Evolutionary conservation across 305 asterid genomes (phyloP).

Genomic region (Solanum hybrid): DNA sequence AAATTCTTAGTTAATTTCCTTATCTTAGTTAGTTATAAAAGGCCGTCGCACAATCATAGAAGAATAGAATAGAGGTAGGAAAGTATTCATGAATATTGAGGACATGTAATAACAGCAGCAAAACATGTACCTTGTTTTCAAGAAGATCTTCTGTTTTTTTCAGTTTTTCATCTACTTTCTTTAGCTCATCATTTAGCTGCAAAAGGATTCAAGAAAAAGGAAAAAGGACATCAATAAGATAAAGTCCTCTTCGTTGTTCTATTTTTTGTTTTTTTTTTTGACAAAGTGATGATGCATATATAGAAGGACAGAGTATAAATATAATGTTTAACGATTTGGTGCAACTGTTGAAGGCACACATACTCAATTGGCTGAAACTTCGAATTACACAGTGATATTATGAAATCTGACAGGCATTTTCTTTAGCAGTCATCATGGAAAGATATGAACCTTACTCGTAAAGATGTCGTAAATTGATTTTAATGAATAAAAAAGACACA

Average conservation of each 20-base stretch:
- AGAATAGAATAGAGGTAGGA: not conserved
- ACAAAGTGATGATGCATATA: not conserved
- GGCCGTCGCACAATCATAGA: not conserved
- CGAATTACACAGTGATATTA: not conserved
- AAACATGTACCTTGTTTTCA: slow-evolving; percentile 61
- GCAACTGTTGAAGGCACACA: not conserved
- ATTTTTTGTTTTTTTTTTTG: not conserved
- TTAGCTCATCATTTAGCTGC: slow-evolving; percentile 63
- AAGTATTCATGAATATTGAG: not conserved
- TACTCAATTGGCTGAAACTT: not conserved
- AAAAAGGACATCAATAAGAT: not conserved
- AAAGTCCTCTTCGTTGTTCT: not conserved
- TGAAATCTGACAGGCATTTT: not conserved
- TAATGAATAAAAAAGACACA: not conserved
- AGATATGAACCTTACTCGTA: not conserved
- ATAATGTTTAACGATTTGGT: not conserved
- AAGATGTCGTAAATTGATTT: not conserved
- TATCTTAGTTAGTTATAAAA: not conserved
- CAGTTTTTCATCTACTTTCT: slow-evolving; percentile 62
- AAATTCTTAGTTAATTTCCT: not conserved
- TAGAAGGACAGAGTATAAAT: not conserved
- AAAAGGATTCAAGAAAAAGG: slow-evolving; percentile 14
- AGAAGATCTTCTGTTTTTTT: slow-evolving; percentile 61
- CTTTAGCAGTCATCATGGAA: not conserved
- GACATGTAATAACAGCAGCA: not conserved